phyloP scores from a whole-genome alignment of 192 early-diverging fungal genomes.

The Martensiomyces pterosporus region DNA sequence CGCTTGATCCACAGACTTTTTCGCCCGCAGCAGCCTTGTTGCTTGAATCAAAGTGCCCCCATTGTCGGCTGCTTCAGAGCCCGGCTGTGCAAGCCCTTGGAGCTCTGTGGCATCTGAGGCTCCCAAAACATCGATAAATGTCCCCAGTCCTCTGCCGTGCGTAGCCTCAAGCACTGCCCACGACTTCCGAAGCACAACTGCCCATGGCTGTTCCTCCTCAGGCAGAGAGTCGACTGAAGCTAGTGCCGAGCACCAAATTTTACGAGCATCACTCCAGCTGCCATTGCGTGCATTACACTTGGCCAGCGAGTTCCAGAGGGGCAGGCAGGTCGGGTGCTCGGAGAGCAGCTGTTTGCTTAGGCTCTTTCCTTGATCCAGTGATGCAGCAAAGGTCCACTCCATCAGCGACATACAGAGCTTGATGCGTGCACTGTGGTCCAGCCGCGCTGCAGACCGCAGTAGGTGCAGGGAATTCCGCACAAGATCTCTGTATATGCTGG shows the following conservation, averaged over 20 bases:
- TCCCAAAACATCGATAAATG: constrained; percentile 7
- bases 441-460: neutral
- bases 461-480: constrained; percentile 4
- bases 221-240: neutral
- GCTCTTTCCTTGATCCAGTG: neutral
- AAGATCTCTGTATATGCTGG: neutral
- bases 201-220: constrained; percentile 8
- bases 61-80: neutral
- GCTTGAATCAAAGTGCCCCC: neutral
- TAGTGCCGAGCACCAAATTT: constrained; percentile 20
- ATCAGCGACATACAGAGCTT: constrained; percentile 8
- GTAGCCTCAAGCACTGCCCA: constrained; percentile 26
- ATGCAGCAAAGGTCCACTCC: constrained; percentile 23
- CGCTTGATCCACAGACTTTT: neutral
- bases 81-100: constrained; percentile 5
- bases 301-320: constrained; percentile 31
- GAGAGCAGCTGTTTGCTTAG: constrained; percentile 10
- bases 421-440: neutral
- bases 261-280: constrained; percentile 22
- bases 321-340: constrained; percentile 8
- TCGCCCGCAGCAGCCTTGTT: neutral
- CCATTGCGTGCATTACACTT: constrained; percentile 28
- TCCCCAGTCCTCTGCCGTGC: constrained; percentile 17
- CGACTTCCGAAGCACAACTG: constrained; percentile 22
- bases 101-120: neutral